Evolutionary conservation across 305 asterid species (phyloP), one percentile per base, ranked within the genome.

Genomic region (Fraxinus sp.): DNA sequence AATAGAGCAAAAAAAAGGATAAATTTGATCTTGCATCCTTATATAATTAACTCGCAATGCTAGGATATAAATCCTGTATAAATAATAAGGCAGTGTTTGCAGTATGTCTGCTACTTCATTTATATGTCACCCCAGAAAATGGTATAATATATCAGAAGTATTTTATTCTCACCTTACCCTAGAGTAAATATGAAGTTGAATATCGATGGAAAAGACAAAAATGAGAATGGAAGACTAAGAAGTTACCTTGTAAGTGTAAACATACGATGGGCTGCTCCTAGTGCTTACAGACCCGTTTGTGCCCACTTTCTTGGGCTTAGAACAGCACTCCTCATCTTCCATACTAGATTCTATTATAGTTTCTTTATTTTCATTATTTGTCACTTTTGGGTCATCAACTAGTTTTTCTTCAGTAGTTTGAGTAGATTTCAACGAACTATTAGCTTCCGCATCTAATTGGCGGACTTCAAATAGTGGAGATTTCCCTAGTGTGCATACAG

Each of bases 391-490:
- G 55, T 70, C 88, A 78, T 75, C 86, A 49, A 75, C 80, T 62
- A 37, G 77, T 77, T 85, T 84, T 55, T 83, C 91, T 87, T 80
- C 85, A 70, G 86, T 46, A 49, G 83, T 81, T 36, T 36, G 79
- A 71, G 84, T 85, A 43, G 91, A 83, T 86, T 87, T 84, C 28
- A 71, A 36, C 24, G 87, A 88, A 71, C 77, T 79, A 55, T 80
- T 72, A 80, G 89, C 85, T 81, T 92, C 95, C 4, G 87, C 79
- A 32, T 92, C 94, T 77, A 89, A 20, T 22, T 84, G 83, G 35
- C 99, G 93, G 33, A 92, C 77, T 89, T 96, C 98, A 89, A 94
- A 94, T 81, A 93, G 82, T 11, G 98, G 98, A 83, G 92, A 84
- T 90, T 95, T 96, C 77, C 98, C 99, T 96, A 86, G 78, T 30